Evolutionary conservation across 306 rosid species (phyloP), one percentile per base, ranked within the genome.

Genomic region (Glycine latifolia): DNA sequence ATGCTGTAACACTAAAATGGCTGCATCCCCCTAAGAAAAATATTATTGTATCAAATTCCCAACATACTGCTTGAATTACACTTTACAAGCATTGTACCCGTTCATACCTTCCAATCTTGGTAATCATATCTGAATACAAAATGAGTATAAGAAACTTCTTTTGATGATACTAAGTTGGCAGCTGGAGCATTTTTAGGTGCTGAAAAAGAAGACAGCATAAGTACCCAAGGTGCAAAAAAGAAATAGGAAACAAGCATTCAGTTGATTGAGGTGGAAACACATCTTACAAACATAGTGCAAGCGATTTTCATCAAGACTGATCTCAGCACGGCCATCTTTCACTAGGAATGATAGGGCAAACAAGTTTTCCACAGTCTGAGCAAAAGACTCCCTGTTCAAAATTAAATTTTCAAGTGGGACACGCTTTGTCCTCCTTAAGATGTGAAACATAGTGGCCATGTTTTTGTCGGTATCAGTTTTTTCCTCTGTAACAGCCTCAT

Each of bases 361-460:
- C 81, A 95, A 77, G 77, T 95, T 95, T 71, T 95, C 98, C 11
- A 95, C 94, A 0, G 95, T 95, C 87, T 92, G 97, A 33, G 97
- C 88, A 83, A 92, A 95, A 9, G 97, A 92, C 43, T 6, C 71
- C 48, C 92, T 89, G 82, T 92, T 90, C 62, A 95, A 76, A 54
- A 95, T 80, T 43, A 91, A 78, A 50, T 87, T 68, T 74, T 95
- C 97, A 41, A 91, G 92, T 35, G 47, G 83, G 15, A 81, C 92
- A 3, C 71, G 83, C 80, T 73, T 89, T 10, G 66, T 86, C 71
- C 39, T 85, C 79, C 85, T 87, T 58, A 95, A 85, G 59, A 92
- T 84, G 37, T 73, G 82, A 79, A 90, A 95, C 92, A 92, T 92
- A 0, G 82, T 89, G 8, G 88, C 55, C 97, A 91, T 89, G 81